Conservation (phyloP, 2,329 filamentous ascomycete genomes). For the Claviceps sp. region DNA sequence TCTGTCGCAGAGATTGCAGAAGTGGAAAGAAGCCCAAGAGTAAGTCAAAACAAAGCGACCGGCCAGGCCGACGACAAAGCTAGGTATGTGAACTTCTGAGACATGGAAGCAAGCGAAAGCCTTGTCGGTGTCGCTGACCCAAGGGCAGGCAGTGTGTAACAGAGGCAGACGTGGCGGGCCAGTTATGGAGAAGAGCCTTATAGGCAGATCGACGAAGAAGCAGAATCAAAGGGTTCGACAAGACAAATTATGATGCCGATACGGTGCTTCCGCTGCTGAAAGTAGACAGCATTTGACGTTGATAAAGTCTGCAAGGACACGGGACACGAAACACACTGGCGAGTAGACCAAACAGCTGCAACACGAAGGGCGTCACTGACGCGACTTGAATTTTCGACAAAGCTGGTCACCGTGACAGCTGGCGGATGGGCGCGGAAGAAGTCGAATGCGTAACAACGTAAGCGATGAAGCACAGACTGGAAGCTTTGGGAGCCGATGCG, state of each 20-base stretch:
- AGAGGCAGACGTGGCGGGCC: not conserved
- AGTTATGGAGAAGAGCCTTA: not conserved
- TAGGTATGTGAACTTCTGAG: slow-evolving; percentile 4
- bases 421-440: not conserved
- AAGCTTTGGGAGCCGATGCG: not conserved
- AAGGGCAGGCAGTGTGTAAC: not conserved
- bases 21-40: not conserved
- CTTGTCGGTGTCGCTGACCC: not conserved
- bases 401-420: not conserved
- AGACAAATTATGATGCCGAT: not conserved
- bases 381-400: not conserved
- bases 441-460: not conserved
- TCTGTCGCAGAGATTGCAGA: not conserved
- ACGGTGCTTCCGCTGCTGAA: not conserved
- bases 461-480: not conserved
- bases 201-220: not conserved
- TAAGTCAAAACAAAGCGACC: not conserved
- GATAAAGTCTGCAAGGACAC: not conserved
- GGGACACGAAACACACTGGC: too few relatives aligned
- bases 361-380: not conserved
- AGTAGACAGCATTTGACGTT: not conserved
- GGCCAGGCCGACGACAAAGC: not conserved
- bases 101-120: slow-evolving; percentile 5
- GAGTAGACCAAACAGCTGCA: not conserved
- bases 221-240: not conserved